phyloP scores from a whole-genome alignment of 2,329 filamentous ascomycete genomes.

The Sphaerulina vaccinii region DNA sequence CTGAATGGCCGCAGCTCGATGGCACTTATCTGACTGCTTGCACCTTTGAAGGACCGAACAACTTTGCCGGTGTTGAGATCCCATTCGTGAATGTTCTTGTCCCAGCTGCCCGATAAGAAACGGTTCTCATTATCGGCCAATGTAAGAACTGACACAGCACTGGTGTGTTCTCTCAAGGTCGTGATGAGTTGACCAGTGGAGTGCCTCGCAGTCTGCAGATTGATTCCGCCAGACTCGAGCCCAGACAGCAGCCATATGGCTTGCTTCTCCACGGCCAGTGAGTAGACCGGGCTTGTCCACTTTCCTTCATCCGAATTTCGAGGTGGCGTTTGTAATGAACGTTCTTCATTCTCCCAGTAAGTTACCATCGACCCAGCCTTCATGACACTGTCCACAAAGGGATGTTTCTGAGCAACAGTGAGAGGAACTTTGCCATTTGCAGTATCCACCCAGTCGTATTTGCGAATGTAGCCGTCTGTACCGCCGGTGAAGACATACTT shows the following conservation, averaged over 20 bases:
- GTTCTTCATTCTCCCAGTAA: conserved; percentile 98
- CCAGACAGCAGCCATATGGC: conserved; percentile 90
- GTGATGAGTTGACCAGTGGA: conserved; percentile 90
- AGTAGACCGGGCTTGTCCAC: conserved; percentile 80
- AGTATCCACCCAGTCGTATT: conserved; percentile 92
- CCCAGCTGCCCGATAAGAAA: conserved; percentile 91
- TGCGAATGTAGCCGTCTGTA: conserved; percentile 91
- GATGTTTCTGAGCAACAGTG: conserved; percentile 92
- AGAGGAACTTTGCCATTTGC: conserved; percentile 91
- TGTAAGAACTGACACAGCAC: conserved; percentile 83
- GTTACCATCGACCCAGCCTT: conserved; percentile 93
- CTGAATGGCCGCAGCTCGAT: conserved; percentile 81
- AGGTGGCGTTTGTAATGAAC: conserved; percentile 39
- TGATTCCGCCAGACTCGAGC: conserved; percentile 86
- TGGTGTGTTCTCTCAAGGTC: conserved; percentile 78
- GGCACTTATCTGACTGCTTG: conserved; percentile 79
- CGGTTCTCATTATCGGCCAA: conserved; percentile 82
- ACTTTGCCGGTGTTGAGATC: conserved; percentile 83
- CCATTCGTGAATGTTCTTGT: conserved; percentile 93
- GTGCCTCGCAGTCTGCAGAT: conserved; percentile 87
- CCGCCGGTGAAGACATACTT: conserved; percentile 94
- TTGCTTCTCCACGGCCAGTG: conserved; percentile 83
- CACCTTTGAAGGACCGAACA: conserved; percentile 72
- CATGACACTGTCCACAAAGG: conserved; percentile 94
- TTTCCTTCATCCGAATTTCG: conserved; percentile 51